Evolutionary conservation across 2,329 filamentous ascomycete genomes (phyloP).

Genomic region (Blumeriella jaapii): DNA sequence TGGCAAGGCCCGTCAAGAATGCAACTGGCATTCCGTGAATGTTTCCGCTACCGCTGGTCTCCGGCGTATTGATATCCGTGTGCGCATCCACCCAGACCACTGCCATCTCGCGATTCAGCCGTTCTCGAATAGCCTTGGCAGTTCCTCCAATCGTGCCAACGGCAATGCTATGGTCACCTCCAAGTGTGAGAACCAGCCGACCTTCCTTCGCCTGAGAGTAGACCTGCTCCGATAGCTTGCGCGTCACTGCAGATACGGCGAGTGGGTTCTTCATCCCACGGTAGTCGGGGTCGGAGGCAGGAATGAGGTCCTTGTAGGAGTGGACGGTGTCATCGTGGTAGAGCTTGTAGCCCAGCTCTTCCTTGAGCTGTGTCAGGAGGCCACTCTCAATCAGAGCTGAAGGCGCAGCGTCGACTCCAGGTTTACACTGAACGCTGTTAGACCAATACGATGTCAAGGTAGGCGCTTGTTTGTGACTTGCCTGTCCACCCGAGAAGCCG

Average conservation of each 20-base stretch:
- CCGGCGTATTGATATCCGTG: constrained; percentile 93
- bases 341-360: constrained; percentile 82
- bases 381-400: constrained; percentile 81
- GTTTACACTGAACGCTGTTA: constrained; percentile 54
- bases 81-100: constrained; percentile 99
- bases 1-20: constrained; percentile 78
- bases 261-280: constrained; percentile 91
- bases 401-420: constrained; percentile 83
- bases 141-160: constrained; percentile 87
- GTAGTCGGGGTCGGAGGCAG: constrained; percentile 61
- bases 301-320: constrained; percentile 65
- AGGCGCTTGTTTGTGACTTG: constrained; percentile 32
- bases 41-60: constrained; percentile 81
- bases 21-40: constrained; percentile 97
- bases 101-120: constrained; percentile 71
- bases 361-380: constrained; percentile 68
- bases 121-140: constrained; percentile 74
- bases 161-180: constrained; percentile 92
- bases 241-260: constrained; percentile 75
- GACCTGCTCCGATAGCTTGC: constrained; percentile 69
- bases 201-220: constrained; percentile 77
- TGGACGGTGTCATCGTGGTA: constrained; percentile 76
- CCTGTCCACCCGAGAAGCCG: constrained; percentile 93
- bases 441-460: constrained; percentile 8
- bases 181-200: constrained; percentile 81